Percentiles rank a stretch among this genome's conserved stretches.
Evolutionary conservation across 257 asterid species (phyloP).

Genomic region (Capsicum rhomboideum): DNA sequence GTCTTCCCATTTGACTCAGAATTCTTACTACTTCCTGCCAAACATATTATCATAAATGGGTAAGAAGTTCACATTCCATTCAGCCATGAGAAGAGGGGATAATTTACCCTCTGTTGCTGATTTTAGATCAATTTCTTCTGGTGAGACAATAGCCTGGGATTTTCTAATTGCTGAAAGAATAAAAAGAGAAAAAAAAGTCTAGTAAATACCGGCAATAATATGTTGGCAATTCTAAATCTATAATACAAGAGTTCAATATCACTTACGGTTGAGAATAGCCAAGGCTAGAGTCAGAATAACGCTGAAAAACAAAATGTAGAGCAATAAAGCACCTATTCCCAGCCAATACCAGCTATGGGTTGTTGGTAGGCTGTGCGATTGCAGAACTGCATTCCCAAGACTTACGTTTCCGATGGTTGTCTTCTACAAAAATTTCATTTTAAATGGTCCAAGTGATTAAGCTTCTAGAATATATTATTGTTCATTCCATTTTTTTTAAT

Average conservation of each 20-base stretch:
- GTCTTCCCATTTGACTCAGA: constrained; percentile 7
- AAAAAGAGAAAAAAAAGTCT: background rate
- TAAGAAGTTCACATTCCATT: background rate
- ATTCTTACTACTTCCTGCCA: constrained; percentile 28
- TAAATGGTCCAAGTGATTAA: background rate
- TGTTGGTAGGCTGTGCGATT: constrained; percentile 53
- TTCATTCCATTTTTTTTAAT: background rate
- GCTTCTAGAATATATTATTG: background rate
- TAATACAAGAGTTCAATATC: background rate
- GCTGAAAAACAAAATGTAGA: constrained; percentile 63
- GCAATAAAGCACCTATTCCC: constrained; percentile 58
- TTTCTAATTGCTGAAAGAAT: constrained; percentile 47
- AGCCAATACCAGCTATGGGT: constrained; percentile 70
- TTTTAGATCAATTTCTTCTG: constrained; percentile 25
- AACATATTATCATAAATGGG: constrained; percentile 5
- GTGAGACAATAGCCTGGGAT: constrained; percentile 48
- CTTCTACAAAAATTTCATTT: constrained; percentile 34
- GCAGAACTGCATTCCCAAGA: constrained; percentile 49
- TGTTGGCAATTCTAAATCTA: background rate
- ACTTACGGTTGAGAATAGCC: constrained; percentile 66
- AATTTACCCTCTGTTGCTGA: constrained; percentile 23
- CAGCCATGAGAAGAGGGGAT: constrained; percentile 1
- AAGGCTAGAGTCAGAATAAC: constrained; percentile 50
- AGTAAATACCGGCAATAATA: background rate
- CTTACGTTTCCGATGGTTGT: constrained; percentile 27